Evolutionary conservation across 139 green algal genomes (phyloP).

Genomic region (Coelastrella sp.): DNA sequence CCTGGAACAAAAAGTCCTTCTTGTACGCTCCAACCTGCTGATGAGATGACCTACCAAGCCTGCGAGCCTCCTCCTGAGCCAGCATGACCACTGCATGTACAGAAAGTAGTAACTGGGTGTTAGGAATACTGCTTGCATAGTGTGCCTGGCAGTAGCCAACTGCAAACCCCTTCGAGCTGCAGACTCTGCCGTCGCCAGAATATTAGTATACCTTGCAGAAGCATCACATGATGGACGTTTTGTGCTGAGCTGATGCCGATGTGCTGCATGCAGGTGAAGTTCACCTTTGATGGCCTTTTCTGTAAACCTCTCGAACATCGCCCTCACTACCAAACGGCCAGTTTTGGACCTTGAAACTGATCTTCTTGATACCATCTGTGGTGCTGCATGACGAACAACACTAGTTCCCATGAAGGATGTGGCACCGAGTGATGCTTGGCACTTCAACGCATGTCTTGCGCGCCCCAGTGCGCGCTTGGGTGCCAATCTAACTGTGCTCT

Average conservation of each 20-base stretch:
- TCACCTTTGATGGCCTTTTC: constrained; percentile 24
- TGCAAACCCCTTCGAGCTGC: too few relatives aligned
- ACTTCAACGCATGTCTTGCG: constrained; percentile 14
- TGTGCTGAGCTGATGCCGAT: too few relatives aligned
- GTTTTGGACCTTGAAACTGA: background rate
- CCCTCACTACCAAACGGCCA: constrained; percentile 27
- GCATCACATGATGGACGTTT: too few relatives aligned
- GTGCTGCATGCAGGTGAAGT: too few relatives aligned
- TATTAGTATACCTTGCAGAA: too few relatives aligned
- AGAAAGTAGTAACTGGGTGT: background rate
- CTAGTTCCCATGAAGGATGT: constrained; percentile 43
- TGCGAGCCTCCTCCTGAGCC: constrained; percentile 96
- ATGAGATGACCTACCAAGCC: constrained; percentile 79
- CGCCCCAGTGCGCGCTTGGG: constrained; percentile 48
- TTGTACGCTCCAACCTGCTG: background rate
- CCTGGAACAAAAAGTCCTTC: background rate
- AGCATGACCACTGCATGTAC: constrained; percentile 93
- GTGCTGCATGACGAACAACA: background rate
- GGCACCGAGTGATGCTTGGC: constrained; percentile 7
- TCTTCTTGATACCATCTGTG: background rate
- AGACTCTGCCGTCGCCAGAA: too few relatives aligned
- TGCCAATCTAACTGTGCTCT: constrained; percentile 11
- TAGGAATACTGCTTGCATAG: too few relatives aligned
- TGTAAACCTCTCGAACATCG: constrained; percentile 51
- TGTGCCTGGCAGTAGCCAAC: background rate